A percentile compares a stretch with the other conserved stretches of the same genome.
These are phyloP conservation scores for Thuja plicata DNA, from an alignment of 83 land plant genomes.

Conservation along the genomic window DNA sequence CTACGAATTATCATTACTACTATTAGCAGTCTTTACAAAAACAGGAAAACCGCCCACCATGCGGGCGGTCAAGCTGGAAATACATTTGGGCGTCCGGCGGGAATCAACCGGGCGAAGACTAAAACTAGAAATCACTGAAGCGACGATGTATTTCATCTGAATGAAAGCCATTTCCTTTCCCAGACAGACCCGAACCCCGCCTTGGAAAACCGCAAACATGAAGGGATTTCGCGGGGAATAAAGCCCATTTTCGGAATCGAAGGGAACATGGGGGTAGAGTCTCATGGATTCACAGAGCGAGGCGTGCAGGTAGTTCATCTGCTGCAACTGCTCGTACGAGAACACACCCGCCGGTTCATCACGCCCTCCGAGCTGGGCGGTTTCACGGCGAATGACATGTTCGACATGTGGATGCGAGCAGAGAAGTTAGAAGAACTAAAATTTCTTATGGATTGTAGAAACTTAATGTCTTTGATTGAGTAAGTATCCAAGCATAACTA, in stretches of 20 bases:
- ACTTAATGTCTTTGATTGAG: no score
- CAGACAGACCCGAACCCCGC: slow-evolving; percentile 12
- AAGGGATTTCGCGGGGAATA: background rate
- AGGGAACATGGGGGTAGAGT: slow-evolving; percentile 32
- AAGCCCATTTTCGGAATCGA: slow-evolving; percentile 21
- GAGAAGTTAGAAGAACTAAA: slow-evolving; percentile 49
- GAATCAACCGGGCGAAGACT: background rate
- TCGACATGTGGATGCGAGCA: slow-evolving; percentile 23
- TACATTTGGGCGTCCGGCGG: background rate
- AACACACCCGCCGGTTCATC: background rate
- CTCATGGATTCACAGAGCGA: slow-evolving; percentile 24
- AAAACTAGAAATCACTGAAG: background rate
- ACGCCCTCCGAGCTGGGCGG: background rate
- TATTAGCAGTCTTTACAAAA: background rate
- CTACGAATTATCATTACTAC: no score
- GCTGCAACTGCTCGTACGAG: slow-evolving; percentile 20
- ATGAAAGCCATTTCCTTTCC: slow-evolving; percentile 16
- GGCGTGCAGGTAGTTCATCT: slow-evolving; percentile 31
- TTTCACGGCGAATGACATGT: slow-evolving; percentile 1
- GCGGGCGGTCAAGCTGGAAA: slow-evolving; percentile 3
- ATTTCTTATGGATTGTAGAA: no score
- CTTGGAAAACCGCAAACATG: slow-evolving; percentile 12
- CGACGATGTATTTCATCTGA: slow-evolving; percentile 5
- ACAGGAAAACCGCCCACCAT: slow-evolving; percentile 15
- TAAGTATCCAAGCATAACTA: no score